phyloP scores from a whole-genome alignment of 305 asterid genomes.

The Solanum chacoense region DNA sequence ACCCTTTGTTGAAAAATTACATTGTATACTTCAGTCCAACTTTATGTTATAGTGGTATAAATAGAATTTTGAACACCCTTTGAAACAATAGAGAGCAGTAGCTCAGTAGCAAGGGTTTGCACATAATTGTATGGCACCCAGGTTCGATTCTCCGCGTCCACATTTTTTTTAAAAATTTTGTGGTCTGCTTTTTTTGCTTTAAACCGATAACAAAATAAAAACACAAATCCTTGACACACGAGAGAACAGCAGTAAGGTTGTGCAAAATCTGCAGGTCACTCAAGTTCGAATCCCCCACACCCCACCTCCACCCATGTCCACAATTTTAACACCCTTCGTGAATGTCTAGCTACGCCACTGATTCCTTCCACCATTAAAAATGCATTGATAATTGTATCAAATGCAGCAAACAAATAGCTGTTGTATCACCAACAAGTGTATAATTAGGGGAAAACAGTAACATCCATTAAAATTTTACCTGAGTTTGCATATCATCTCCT shows the following conservation, averaged over 20 bases:
- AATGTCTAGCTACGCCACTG: neutral
- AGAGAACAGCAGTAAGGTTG: neutral
- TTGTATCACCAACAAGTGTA: neutral
- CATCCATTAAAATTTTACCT: slow-evolving; percentile 31
- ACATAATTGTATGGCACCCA: neutral
- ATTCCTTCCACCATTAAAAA: neutral
- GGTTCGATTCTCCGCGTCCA: neutral
- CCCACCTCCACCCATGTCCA: neutral
- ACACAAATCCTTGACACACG: neutral
- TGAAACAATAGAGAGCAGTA: neutral
- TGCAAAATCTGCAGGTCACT: neutral
- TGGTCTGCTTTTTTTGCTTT: neutral
- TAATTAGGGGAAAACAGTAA: neutral
- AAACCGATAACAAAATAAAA: neutral
- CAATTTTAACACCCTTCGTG: neutral
- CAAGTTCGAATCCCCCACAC: neutral
- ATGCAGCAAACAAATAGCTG: neutral
- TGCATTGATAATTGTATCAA: neutral
- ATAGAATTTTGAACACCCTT: neutral
- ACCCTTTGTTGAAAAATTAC: neutral
- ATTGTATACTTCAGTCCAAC: neutral
- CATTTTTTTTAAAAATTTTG: neutral
- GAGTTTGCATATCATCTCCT: slow-evolving; percentile 92
- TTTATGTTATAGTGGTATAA: neutral
- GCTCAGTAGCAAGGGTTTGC: neutral